phyloP scores from a whole-genome alignment of 2,329 filamentous ascomycete species.

The Pseudogymnoascus sp. region DNA sequence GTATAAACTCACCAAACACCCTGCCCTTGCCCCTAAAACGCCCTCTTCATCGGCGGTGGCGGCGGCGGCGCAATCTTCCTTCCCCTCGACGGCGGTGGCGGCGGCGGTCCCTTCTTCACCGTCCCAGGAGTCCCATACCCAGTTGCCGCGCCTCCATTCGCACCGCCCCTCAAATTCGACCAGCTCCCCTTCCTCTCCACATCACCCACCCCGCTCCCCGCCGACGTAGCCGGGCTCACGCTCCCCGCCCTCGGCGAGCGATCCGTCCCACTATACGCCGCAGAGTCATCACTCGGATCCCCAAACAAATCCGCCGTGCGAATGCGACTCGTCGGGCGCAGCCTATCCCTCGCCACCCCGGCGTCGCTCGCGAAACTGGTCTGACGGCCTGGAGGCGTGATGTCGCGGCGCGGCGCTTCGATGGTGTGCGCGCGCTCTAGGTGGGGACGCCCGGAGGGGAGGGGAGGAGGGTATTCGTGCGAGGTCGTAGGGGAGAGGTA shows the following conservation, averaged over 20 bases:
- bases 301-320: slow-evolving; percentile 37
- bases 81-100: slow-evolving; percentile 50
- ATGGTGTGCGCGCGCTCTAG: slow-evolving; percentile 47
- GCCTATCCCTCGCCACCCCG: slow-evolving; percentile 30
- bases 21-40: neutral
- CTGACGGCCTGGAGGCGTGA: slow-evolving; percentile 40
- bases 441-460: slow-evolving; percentile 35
- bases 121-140: slow-evolving; percentile 26
- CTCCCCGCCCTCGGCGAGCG: slow-evolving; percentile 39
- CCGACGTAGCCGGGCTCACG: slow-evolving; percentile 44
- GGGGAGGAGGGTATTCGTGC: slow-evolving; percentile 23
- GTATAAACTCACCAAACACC: no score
- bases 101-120: slow-evolving; percentile 45
- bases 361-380: slow-evolving; percentile 39
- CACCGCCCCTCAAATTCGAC: slow-evolving; percentile 20
- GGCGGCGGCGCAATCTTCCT: slow-evolving; percentile 61
- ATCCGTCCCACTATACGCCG: slow-evolving; percentile 40
- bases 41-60: slow-evolving; percentile 27
- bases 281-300: slow-evolving; percentile 41
- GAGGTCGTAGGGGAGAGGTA: slow-evolving; percentile 13
- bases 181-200: slow-evolving; percentile 39
- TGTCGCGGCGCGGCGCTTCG: slow-evolving; percentile 47
- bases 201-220: slow-evolving; percentile 37
- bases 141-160: slow-evolving; percentile 16
- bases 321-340: slow-evolving; percentile 24